Conservation (phyloP, 148 eudicot genomes). For the Camellia japonica region DNA sequence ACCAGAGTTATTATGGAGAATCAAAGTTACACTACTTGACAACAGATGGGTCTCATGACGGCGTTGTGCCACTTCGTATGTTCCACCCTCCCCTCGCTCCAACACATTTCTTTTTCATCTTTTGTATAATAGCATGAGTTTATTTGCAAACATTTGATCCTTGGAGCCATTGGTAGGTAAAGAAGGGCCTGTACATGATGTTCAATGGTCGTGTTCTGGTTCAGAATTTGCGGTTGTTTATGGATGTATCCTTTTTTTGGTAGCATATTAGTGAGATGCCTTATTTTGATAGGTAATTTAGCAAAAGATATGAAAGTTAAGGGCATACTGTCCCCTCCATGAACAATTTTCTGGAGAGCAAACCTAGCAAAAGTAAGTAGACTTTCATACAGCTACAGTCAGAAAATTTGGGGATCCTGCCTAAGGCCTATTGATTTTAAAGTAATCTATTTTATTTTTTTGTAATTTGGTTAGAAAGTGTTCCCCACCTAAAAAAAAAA, state of each 20-base stretch:
- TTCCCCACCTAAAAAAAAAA: background rate
- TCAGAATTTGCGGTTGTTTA: constrained; percentile 95
- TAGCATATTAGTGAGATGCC: background rate
- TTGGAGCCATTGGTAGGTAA: constrained; percentile 50
- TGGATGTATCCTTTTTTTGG: constrained; percentile 83
- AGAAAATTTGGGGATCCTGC: background rate
- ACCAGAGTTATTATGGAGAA: constrained; percentile 99
- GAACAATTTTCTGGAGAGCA: background rate
- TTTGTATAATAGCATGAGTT: background rate
- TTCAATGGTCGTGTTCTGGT: constrained; percentile 90
- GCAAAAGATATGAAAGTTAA: background rate
- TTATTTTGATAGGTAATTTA: background rate
- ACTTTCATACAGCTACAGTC: background rate
- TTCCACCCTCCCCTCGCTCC: background rate
- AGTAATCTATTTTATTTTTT: background rate
- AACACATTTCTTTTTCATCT: background rate
- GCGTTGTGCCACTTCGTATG: constrained; percentile 91
- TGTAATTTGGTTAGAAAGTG: background rate
- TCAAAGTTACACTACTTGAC: constrained; percentile 90
- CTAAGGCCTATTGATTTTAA: background rate
- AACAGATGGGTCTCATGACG: constrained; percentile 82
- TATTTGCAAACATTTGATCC: constrained; percentile 20
- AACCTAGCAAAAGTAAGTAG: background rate
- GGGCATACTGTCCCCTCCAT: background rate
- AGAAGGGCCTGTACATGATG: constrained; percentile 99